Conservation (phyloP, 129 eudicot genomes). For the Chrysanthemum makinoi region DNA sequence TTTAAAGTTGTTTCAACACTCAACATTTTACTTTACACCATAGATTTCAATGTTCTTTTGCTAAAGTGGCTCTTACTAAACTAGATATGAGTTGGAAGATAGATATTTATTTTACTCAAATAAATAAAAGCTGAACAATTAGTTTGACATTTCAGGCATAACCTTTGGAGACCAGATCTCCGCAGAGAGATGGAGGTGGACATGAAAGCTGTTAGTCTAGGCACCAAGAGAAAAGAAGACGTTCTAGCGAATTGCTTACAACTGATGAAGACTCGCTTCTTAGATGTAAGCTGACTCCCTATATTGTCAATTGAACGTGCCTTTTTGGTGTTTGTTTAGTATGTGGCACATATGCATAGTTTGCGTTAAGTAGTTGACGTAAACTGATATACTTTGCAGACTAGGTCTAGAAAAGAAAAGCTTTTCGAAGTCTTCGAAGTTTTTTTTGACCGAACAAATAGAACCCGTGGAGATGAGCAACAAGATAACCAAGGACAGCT, state of each 20-base stretch:
- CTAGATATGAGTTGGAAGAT: not conserved
- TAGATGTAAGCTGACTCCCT: constrained; percentile 58
- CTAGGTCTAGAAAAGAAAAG: constrained; percentile 65
- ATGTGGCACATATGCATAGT: not conserved
- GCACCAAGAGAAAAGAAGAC: constrained; percentile 70
- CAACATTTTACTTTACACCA: constrained; percentile 2
- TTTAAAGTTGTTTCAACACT: not conserved
- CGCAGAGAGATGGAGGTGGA: constrained; percentile 90
- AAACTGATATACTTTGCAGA: constrained; percentile 43
- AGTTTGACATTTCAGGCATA: constrained; percentile 47
- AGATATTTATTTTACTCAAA: not conserved
- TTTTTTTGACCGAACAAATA: constrained; percentile 83
- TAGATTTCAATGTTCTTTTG: no score
- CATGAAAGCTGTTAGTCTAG: constrained; percentile 87
- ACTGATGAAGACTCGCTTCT: constrained; percentile 83
- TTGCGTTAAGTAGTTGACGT: constrained; percentile 1
- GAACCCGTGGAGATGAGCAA: constrained; percentile 53
- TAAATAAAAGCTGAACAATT: not conserved
- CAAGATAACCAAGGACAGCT: constrained; percentile 44
- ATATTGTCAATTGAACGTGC: not conserved
- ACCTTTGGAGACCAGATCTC: constrained; percentile 92
- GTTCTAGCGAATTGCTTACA: constrained; percentile 78
- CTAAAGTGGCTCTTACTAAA: not conserved
- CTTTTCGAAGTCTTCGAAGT: constrained; percentile 76
- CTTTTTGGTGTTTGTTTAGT: constrained; percentile 4